Evolutionary conservation across 371 early-diverging fungal genomes (phyloP), one percentile per base, ranked within the genome.

Genomic region (Mortierella sp.): DNA sequence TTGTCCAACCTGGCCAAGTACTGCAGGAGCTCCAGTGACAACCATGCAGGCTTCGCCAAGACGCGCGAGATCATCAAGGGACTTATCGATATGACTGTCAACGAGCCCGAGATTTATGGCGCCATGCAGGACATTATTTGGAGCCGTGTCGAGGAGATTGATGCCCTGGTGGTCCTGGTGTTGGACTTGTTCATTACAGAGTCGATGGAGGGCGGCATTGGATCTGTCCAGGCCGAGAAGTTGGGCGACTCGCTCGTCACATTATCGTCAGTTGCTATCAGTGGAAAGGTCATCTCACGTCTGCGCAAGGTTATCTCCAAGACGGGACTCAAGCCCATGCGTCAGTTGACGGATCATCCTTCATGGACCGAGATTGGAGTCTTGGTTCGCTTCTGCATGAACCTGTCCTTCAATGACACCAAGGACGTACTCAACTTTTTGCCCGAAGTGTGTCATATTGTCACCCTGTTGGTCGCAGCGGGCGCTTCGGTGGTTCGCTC

Each of bases 351-450:
- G 0, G 94, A 96, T 43, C 98, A 97, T 83, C 89, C 94, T 71
- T 90, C 94, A 34, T 98, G 97, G 98, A 91, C 92, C 16, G 96
- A 98, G 81, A 96, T 98, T 75, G 95, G 96, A 0, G 95, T 96
- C 13, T 88, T 98, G 69, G 88, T 97, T 55, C 94, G 98, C 13
- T 95, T 97, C 87, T 91, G 96, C 67, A 90, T 98, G 72, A 96
- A 97, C 91, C 89, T 97, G 64, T 96, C 97, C 5, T 98, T 98
- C 90, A 95, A 97, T 81, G 96, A 97, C 79, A 92, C 92, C 31
- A 90, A 93, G 37, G 91, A 95, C 77, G 95, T 95, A 21, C 92
- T 92, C 61, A 91, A 93, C 71, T 97, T 94, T 87, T 90, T 97
- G 26, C 96, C 98, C 8, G 98, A 98, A 80, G 88, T 98, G 11